phyloP scores from a whole-genome alignment of 2,329 filamentous ascomycete genomes.

The Diaporthe velutina region DNA sequence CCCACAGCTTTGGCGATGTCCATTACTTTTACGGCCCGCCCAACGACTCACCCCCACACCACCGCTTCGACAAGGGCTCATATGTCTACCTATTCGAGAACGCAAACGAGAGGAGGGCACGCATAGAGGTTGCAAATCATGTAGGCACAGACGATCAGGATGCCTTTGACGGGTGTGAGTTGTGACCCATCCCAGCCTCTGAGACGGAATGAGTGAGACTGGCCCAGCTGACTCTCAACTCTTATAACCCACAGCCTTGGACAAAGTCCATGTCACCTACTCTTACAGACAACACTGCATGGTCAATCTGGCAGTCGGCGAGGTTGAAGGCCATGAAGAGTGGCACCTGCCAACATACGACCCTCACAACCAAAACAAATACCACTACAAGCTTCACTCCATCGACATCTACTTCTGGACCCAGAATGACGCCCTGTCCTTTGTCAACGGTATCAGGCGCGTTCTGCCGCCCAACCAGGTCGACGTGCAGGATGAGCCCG shows the following conservation, averaged over 20 bases:
- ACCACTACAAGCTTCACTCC: conserved; percentile 82
- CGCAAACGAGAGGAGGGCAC: conserved; percentile 73
- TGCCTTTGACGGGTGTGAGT: conserved; percentile 81
- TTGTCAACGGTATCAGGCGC: conserved; percentile 76
- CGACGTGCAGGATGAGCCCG: conserved; percentile 75
- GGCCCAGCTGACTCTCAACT: conserved; percentile 41
- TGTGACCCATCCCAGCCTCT: background rate
- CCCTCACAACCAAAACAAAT: conserved; percentile 79
- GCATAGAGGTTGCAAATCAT: conserved; percentile 82
- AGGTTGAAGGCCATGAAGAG: conserved; percentile 65
- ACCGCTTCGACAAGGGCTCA: conserved; percentile 83
- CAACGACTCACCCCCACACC: conserved; percentile 76
- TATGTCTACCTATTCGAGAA: conserved; percentile 87
- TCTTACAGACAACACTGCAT: conserved; percentile 81
- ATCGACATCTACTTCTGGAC: conserved; percentile 87
- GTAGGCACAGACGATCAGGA: conserved; percentile 82
- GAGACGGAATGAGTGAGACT: background rate
- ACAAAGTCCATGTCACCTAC: conserved; percentile 74
- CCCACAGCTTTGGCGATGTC: conserved; percentile 77
- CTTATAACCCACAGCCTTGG: conserved; percentile 66
- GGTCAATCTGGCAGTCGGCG: conserved; percentile 75
- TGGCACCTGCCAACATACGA: conserved; percentile 84
- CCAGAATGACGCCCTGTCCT: conserved; percentile 76
- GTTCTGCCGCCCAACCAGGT: conserved; percentile 73
- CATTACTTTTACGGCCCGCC: conserved; percentile 85